Evolutionary conservation across 495 filamentous ascomycete species (phyloP), one percentile per base, ranked within the genome.

Genomic region (Cladorrhinum samala): DNA sequence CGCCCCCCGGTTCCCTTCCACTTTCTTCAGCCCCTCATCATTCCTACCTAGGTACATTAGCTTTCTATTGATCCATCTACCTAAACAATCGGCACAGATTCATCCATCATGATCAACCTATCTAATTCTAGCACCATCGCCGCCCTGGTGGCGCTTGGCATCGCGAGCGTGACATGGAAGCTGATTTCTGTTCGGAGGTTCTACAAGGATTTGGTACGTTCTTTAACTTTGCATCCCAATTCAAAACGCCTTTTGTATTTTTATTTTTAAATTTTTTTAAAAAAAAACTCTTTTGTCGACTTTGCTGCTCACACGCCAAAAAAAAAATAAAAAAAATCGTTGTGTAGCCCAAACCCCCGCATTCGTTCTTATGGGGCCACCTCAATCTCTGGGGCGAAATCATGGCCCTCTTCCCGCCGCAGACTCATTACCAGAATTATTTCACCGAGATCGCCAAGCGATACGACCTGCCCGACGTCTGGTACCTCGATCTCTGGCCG

Each of bases 401-500:
- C 46, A 18, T 8, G 6, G 13, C 24, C 6, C 50, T 52, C 17
- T 17, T 49, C n/a, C 19, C 33, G 7, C n/a, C 46, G 8, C 36
- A 25, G 11, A 33, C 27, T 13, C 37, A 46, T 25, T 24, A 50
- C 8, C 52, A 54, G 18, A 43, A 40, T 1, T 23, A 13, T 9
- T 46, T 46, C 46, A 55, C 51, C 7, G 27, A 55, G 25, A 59
- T 59, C 18, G 52, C 50, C 11, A 43, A 46, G 18, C 56, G 58
- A 20, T 59, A 51, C 43, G 30, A 61, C 17, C 50, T 64, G 14
- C 59, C 59, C 20, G 61, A 60, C 21, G 38, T 64, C 46, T 61
- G 46, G 43, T 64, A 61, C 25, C 52, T 64, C 14, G 61, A 64
- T 30, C 44, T 64, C 14, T 64, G 58, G 61, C 61, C 61, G 6